Conservation (phyloP, 805 yeast genomes). For the Ogataea chonburiensis region DNA sequence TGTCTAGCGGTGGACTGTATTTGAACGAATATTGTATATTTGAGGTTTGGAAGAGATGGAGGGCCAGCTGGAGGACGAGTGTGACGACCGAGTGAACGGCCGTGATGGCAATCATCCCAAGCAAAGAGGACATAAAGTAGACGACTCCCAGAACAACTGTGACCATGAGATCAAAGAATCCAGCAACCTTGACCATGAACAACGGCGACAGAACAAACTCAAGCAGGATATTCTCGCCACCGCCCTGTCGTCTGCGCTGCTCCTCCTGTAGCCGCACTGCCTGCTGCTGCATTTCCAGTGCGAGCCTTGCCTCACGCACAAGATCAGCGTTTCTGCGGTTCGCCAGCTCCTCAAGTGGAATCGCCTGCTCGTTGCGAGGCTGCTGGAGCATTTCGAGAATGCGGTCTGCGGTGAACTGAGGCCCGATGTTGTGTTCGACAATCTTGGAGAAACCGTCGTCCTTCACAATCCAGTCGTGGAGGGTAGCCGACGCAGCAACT, state of each 20-base stretch:
- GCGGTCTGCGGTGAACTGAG: slow-evolving; percentile 44
- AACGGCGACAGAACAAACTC: slow-evolving; percentile 17
- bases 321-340: too few relatives aligned
- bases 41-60: background rate
- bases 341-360: background rate
- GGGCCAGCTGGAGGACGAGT: background rate
- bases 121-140: slow-evolving; percentile 26
- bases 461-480: slow-evolving; percentile 66
- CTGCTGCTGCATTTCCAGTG: slow-evolving; percentile 13
- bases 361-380: slow-evolving; percentile 4
- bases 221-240: slow-evolving; percentile 14
- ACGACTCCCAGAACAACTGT: slow-evolving; percentile 23
- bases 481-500: slow-evolving; percentile 21
- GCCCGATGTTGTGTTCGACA: slow-evolving; percentile 59
- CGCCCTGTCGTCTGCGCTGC: slow-evolving; percentile 11
- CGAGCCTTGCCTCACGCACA: too few relatives aligned
- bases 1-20: background rate
- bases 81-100: slow-evolving; percentile 12
- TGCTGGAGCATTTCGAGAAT: slow-evolving; percentile 18
- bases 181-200: slow-evolving; percentile 22
- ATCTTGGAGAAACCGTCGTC: slow-evolving; percentile 68
- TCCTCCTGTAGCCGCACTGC: slow-evolving; percentile 10
- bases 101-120: slow-evolving; percentile 25
- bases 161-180: slow-evolving; percentile 23
- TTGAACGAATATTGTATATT: background rate